Conservation (phyloP, 2,329 filamentous ascomycete genomes). For the Thermoascus crustaceus region DNA sequence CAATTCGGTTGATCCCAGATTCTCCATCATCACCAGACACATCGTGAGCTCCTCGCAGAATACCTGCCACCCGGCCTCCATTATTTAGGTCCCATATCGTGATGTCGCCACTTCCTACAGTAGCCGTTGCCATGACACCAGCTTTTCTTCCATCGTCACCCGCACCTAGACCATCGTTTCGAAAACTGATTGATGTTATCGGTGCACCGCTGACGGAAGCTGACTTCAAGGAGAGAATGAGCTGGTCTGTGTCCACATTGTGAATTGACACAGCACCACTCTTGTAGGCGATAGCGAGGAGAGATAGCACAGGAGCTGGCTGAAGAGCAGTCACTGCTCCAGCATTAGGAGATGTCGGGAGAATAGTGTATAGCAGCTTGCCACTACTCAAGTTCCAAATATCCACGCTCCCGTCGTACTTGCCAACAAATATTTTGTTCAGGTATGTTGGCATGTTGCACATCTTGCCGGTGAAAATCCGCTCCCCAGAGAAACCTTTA, state of each 20-base stretch:
- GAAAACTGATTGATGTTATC: constrained; percentile 78
- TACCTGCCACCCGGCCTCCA: constrained; percentile 75
- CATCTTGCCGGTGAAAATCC: constrained; percentile 67
- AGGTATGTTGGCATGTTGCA: constrained; percentile 88
- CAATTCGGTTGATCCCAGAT: constrained; percentile 69
- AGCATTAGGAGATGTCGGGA: constrained; percentile 62
- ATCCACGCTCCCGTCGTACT: constrained; percentile 80
- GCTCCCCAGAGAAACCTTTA: constrained; percentile 49
- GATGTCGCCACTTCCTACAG: constrained; percentile 70
- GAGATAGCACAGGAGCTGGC: constrained; percentile 71
- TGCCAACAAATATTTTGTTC: constrained; percentile 90
- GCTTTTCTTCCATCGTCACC: constrained; percentile 76
- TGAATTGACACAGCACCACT: constrained; percentile 71
- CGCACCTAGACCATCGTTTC: constrained; percentile 80
- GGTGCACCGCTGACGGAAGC: constrained; percentile 53
- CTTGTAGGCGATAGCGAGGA: constrained; percentile 81
- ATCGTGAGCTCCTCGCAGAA: constrained; percentile 81
- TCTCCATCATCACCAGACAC: constrained; percentile 49
- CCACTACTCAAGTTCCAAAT: constrained; percentile 95
- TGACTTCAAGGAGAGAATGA: constrained; percentile 60
- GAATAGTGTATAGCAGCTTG: constrained; percentile 82
- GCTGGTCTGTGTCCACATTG: constrained; percentile 70
- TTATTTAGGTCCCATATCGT: constrained; percentile 95
- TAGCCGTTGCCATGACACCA: constrained; percentile 91
- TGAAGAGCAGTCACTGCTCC: constrained; percentile 83